A percentile compares a stretch with the other conserved stretches of the same genome.
These are phyloP conservation scores for Didymella keratinophila DNA, from an alignment of 2,329 filamentous ascomycete species.

Conservation along the genomic window DNA sequence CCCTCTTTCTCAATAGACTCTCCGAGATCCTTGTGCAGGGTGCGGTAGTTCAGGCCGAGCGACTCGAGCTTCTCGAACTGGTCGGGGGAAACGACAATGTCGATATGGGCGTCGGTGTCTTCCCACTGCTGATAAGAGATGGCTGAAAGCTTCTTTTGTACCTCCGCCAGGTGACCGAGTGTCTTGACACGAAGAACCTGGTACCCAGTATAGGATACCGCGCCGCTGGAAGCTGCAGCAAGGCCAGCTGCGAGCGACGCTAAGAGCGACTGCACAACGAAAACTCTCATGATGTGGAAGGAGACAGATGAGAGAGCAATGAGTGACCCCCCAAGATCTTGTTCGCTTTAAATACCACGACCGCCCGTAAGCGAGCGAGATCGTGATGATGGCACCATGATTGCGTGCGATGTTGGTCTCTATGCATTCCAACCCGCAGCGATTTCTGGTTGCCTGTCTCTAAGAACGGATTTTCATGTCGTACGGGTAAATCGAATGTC, in stretches of 20 bases:
- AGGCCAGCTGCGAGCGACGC: not conserved
- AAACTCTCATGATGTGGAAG: not conserved
- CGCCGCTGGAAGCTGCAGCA: not conserved
- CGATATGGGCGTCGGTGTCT: not conserved
- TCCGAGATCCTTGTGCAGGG: not conserved
- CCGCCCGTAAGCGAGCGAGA: not conserved
- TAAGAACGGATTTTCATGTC: not conserved
- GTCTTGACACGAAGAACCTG: not conserved
- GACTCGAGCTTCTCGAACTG: not conserved
- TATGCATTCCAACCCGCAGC: not conserved
- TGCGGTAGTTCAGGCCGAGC: not conserved
- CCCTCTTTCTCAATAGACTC: not conserved
- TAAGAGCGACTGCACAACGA: not conserved
- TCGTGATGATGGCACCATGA: not conserved
- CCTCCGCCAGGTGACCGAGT: not conserved
- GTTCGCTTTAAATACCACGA: not conserved
- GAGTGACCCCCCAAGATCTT: not conserved
- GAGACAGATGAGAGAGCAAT: not conserved
- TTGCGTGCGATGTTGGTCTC: not conserved
- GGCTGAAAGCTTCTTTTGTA: not conserved
- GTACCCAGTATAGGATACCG: not conserved
- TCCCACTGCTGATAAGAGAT: not conserved
- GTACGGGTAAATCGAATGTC: not conserved
- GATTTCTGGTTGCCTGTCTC: not conserved
- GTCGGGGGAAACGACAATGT: not conserved